Evolutionary conservation across 257 asterid genomes (phyloP), one percentile per base, ranked within the genome.

Genomic region (Orobanche coerulescens): DNA sequence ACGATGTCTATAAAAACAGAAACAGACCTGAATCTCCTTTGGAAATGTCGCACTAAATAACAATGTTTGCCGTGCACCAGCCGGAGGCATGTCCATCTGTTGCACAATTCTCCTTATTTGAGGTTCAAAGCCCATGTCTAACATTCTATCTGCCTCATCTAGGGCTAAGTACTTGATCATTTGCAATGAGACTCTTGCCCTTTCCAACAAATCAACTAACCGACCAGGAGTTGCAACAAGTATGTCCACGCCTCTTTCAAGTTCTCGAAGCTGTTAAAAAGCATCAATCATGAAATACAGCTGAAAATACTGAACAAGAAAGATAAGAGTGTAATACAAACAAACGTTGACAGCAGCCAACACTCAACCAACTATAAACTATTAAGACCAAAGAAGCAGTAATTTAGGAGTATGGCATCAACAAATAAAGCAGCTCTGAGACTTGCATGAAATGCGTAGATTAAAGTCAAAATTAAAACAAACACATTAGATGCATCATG

Each of bases 91-190:
- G 87, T 85, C 96, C 92, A 88, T 91, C 78, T 85, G 96, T 67
- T 88, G 84, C 69, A 91, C 98, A 65, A 91, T 91, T 76, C 82
- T 91, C 86, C 98, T 83, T 70, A 91, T 88, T 73, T 91, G 98
- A 76, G 98, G 98, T 64, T 91, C 98, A 65, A 91, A 91, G 42
- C 98, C 98, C 98, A 91, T 91, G 76, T 91, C 98, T 73, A 91
- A 71, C 98, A 91, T 91, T 69, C 98, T 77, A 67, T 91, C 98
- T 23, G 98, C 98, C 77, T 91, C 98, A 64, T 91, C 98, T 30
- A 91, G 81, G 59, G 98, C 96, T 70, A 91, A 77, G 73, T 88
- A 92, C 74, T 50, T 77, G 52, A 92, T 82, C 80, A 81, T 79
- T 74, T 92, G 95, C 66, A 92, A 64, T 15, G 96, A 88, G 66